Conservation (phyloP, 768 basidiomycete genomes). For the Rhodotorula diobovata region DNA sequence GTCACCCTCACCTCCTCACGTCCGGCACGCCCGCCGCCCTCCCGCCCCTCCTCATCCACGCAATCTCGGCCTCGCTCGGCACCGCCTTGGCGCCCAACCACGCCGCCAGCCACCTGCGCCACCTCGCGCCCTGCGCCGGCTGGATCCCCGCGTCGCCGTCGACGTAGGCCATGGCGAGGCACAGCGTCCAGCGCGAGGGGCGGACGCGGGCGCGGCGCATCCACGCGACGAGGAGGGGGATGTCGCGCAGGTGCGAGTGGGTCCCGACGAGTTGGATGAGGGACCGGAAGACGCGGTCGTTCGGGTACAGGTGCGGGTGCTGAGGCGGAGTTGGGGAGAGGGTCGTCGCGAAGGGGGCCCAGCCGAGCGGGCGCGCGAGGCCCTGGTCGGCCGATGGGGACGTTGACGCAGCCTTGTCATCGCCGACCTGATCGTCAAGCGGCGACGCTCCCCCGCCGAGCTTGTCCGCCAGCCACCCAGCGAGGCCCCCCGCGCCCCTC, state of each 20-base stretch:
- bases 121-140: background rate
- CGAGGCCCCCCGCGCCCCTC: background rate
- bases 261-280: constrained; percentile 35
- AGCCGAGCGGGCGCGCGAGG: background rate
- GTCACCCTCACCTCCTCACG: background rate
- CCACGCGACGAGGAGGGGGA: constrained; percentile 34
- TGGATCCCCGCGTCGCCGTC: constrained; percentile 24
- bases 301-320: constrained; percentile 25
- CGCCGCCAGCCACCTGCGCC: constrained; percentile 5
- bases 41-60: constrained; percentile 29
- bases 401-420: background rate
- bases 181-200: constrained; percentile 13
- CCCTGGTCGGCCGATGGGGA: no score
- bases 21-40: background rate
- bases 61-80: constrained; percentile 30
- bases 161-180: constrained; percentile 25
- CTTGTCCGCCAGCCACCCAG: background rate
- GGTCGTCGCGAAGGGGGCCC: constrained; percentile 28
- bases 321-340: constrained; percentile 7
- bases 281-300: constrained; percentile 26
- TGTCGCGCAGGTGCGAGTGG: constrained; percentile 11
- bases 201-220: constrained; percentile 9
- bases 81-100: constrained; percentile 26
- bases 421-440: background rate
- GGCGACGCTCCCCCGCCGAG: background rate